Percentiles rank a stretch among this genome's conserved stretches.
phyloP scores from a whole-genome alignment of 495 filamentous ascomycete species.

The Elaphomyces granulatus region DNA sequence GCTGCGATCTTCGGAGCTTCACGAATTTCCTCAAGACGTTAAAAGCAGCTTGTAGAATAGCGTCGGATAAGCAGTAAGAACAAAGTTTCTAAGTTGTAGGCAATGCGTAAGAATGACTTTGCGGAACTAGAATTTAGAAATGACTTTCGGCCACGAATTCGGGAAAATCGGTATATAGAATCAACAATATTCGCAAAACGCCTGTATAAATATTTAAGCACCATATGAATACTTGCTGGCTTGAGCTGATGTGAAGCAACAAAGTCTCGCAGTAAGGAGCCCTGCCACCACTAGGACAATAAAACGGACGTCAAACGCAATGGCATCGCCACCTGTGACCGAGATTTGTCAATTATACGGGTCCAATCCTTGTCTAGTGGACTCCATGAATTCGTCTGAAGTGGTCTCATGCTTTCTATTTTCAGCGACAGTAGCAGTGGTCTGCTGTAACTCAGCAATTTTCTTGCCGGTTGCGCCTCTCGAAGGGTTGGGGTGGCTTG shows the following conservation, averaged over 20 bases:
- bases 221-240: conserved; percentile 46
- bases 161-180: conserved; percentile 86
- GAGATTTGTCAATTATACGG: conserved; percentile 34
- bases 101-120: conserved; percentile 74
- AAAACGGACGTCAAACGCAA: too few species aligned
- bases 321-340: conserved; percentile 23
- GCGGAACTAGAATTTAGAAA: conserved; percentile 65
- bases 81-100: conserved; percentile 75
- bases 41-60: conserved; percentile 63
- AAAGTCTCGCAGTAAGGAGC: conserved; percentile 52
- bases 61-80: conserved; percentile 70
- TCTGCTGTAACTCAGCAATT: conserved; percentile 23
- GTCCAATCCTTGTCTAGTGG: conserved; percentile 43
- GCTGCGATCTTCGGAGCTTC: conserved; percentile 47
- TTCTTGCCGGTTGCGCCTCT: conserved; percentile 25
- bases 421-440: conserved; percentile 23
- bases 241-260: conserved; percentile 68
- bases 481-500: conserved; percentile 11
- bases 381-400: conserved; percentile 40
- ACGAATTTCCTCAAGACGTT: conserved; percentile 63
- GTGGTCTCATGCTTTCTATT: conserved; percentile 24
- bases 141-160: conserved; percentile 85
- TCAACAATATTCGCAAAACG: conserved; percentile 62
- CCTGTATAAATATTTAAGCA: conserved; percentile 77
- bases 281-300: too few species aligned